phyloP scores from a whole-genome alignment of 108 stramenopile genomes.

The Hondaea fermentalgiana region DNA sequence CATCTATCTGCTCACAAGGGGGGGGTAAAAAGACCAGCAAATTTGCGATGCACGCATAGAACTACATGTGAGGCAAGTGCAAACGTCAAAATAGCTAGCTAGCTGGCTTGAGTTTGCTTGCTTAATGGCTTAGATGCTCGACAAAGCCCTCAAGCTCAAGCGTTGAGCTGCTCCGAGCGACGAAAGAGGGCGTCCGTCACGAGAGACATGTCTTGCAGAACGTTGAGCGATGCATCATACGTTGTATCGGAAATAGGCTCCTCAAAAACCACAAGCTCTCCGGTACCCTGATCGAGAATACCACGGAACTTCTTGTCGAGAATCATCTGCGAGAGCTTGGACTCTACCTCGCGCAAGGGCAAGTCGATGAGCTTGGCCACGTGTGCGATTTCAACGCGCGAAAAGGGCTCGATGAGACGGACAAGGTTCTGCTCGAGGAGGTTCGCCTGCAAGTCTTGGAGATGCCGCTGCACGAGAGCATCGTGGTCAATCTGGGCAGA shows the following conservation, averaged over 20 bases:
- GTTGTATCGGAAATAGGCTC: conserved; percentile 24
- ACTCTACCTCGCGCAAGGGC: conserved; percentile 70
- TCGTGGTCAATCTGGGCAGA: conserved; percentile 40
- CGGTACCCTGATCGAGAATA: conserved; percentile 97
- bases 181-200: neutral
- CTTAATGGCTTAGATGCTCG: too few relatives aligned
- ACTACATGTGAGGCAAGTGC: too few relatives aligned
- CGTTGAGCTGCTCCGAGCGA: neutral
- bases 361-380: conserved; percentile 87
- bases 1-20: too few relatives aligned
- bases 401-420: conserved; percentile 91
- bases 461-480: conserved; percentile 84
- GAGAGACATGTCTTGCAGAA: neutral
- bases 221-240: neutral
- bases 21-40: too few relatives aligned
- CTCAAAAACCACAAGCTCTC: conserved; percentile 63
- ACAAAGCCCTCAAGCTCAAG: neutral
- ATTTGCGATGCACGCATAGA: too few relatives aligned
- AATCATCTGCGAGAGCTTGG: conserved; percentile 97
- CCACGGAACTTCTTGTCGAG: conserved; percentile 90
- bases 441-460: conserved; percentile 85
- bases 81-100: too few relatives aligned
- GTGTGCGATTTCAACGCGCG: conserved; percentile 89
- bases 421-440: conserved; percentile 82
- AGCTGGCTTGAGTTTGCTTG: too few relatives aligned